phyloP scores from a whole-genome alignment of 2,329 filamentous ascomycete species.

The Talaromyces islandicus region DNA sequence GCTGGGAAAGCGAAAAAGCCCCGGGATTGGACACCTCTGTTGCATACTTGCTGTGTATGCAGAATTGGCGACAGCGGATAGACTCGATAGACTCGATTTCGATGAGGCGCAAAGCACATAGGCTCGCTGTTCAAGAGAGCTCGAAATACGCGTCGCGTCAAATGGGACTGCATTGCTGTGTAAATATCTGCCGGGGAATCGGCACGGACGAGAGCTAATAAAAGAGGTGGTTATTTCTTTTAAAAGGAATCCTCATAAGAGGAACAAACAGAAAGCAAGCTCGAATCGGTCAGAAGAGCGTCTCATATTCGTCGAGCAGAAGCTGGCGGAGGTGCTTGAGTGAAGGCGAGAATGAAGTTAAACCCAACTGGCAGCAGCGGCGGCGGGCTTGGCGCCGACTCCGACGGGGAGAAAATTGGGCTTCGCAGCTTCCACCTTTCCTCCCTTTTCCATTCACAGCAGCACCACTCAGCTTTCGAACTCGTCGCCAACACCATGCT shows the following conservation, averaged over 20 bases:
- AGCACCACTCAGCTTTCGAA: background rate
- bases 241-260: background rate
- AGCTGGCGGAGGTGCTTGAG: background rate
- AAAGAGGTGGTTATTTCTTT: background rate
- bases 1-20: slow-evolving; percentile 27
- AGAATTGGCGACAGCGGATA: slow-evolving; percentile 9
- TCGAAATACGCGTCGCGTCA: slow-evolving; percentile 40
- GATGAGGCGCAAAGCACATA: slow-evolving; percentile 34
- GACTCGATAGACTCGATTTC: slow-evolving; percentile 24
- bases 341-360: background rate
- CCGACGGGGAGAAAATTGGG: slow-evolving; percentile 6
- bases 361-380: background rate
- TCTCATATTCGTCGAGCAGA: background rate
- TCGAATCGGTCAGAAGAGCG: background rate
- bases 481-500: background rate
- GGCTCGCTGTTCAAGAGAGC: slow-evolving; percentile 40
- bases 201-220: background rate
- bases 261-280: background rate
- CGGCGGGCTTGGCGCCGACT: slow-evolving; percentile 7
- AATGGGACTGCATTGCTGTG: slow-evolving; percentile 33
- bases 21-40: slow-evolving; percentile 32
- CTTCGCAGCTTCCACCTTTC: background rate
- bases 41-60: slow-evolving; percentile 21
- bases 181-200: background rate
- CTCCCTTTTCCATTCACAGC: background rate